Base-by-base conservation (phyloP, 169 alveolate species). In the Plasmodium berghei region DNA sequence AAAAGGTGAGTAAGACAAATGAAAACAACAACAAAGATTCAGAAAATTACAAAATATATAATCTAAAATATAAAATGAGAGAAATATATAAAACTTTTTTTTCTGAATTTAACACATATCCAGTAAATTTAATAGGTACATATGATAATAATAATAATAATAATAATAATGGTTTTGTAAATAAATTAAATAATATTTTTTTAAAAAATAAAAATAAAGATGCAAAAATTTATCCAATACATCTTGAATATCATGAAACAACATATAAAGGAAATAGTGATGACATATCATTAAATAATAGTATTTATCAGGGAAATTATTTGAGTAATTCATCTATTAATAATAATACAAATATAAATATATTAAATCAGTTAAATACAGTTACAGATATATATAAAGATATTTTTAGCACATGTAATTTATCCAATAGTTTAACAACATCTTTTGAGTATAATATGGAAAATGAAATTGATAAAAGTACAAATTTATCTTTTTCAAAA, bases 351-450 rank as follows among this genome's bases (percentile, higher is more conserved):
- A 22, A 8, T 5, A 8, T 45, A 49, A 9, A 14, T n/a, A 34
- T 26, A 40, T 49, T 55, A 20, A 54, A 66, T 28, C 54, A 42
- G 8, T 54, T 55, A 52, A 66, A 45, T 3, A 18, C 42, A 4
- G 83, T 66, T 20, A 70, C 61, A 9, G 72, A 80, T 80, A 66
- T 80, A 49, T 80, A 80, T 70, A 80, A 59, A 42, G 56, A 59
- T 24, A 67, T 80, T 40, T 80, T 66, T 52, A n/a, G 40, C 14
- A 67, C 54, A 48, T 66, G 72, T 9, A 24, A 61, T 20, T n/a
- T 20, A 52, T 22, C 24, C 5, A 28, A 26, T 9, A 52, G 6
- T n/a, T n/a, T 52, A 14, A 12, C 59, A 9, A 9, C n/a, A 14
- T 52, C 18, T 52, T 12, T 14, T 52, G 9, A 52, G 2, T n/a